Conservation (phyloP, 2,329 filamentous ascomycete genomes). For the Ophiostoma populinum region DNA sequence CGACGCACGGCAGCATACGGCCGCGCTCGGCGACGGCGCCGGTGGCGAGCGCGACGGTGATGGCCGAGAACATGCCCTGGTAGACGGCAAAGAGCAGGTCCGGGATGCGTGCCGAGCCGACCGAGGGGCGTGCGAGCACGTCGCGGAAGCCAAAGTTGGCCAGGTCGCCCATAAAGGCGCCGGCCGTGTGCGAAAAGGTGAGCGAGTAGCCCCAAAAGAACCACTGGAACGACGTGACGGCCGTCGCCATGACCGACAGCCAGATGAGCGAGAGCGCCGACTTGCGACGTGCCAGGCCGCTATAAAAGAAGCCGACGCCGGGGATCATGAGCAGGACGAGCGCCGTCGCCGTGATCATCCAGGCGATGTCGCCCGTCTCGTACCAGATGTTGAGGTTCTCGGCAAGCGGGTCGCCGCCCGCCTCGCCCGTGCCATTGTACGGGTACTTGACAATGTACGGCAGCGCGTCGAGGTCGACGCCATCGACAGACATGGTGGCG, state of each 20-base stretch:
- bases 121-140: constrained; percentile 65
- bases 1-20: constrained; percentile 79
- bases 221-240: constrained; percentile 92
- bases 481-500: constrained; percentile 20
- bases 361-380: constrained; percentile 30
- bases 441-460: constrained; percentile 30
- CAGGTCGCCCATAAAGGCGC: constrained; percentile 82
- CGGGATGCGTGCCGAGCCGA: constrained; percentile 77
- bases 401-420: constrained; percentile 27
- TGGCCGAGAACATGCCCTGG: constrained; percentile 96
- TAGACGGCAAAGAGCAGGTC: constrained; percentile 90
- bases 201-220: constrained; percentile 99
- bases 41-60: constrained; percentile 80
- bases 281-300: constrained; percentile 90
- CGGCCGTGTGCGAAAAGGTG: constrained; percentile 67
- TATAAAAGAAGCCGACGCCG: constrained; percentile 94
- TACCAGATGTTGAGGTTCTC: constrained; percentile 74
- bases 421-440: constrained; percentile 43
- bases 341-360: constrained; percentile 54
- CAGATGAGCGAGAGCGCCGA: constrained; percentile 94
- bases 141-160: constrained; percentile 78
- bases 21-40: constrained; percentile 89
- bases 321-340: constrained; percentile 97
- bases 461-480: constrained; percentile 25
- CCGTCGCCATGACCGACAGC: constrained; percentile 88